phyloP scores from a whole-genome alignment of 106 monocot species.

The Allium fistulosum region DNA sequence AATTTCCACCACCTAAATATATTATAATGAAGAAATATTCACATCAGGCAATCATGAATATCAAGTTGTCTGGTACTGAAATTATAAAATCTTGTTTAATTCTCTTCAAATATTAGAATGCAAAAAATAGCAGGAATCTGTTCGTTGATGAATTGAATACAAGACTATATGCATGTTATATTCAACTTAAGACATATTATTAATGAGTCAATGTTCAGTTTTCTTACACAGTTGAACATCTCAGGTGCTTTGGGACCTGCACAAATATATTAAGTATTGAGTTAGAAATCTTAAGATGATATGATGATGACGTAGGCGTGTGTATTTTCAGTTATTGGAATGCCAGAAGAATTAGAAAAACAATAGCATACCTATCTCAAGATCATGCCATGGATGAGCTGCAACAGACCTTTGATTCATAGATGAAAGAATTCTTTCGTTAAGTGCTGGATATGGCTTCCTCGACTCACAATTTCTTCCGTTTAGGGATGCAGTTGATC shows the following conservation, averaged over 20 bases:
- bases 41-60: not conserved
- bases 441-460: slow-evolving; percentile 17
- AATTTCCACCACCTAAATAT: slow-evolving; percentile 77
- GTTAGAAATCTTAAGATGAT: not conserved
- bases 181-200: not conserved
- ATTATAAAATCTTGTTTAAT: too few species aligned
- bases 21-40: not conserved
- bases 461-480: not conserved
- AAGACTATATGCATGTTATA: too few species aligned
- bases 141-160: too few species aligned
- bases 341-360: not conserved
- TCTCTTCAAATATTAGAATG: too few species aligned
- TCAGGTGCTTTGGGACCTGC: slow-evolving; percentile 78
- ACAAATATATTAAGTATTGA: slow-evolving; percentile 5
- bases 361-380: slow-evolving; percentile 29
- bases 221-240: slow-evolving; percentile 84
- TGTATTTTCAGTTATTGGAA: not conserved
- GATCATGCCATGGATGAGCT: slow-evolving; percentile 27
- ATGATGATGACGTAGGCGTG: too few species aligned
- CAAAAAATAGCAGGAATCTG: too few species aligned
- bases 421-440: slow-evolving; percentile 26
- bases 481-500: not conserved
- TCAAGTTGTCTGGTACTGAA: too few species aligned
- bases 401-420: slow-evolving; percentile 23
- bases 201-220: not conserved